A percentile compares a stretch with the other conserved stretches of the same genome.
Evolutionary conservation across 2,329 filamentous ascomycete species (phyloP).

Genomic region (Dactylellina cionopaga): DNA sequence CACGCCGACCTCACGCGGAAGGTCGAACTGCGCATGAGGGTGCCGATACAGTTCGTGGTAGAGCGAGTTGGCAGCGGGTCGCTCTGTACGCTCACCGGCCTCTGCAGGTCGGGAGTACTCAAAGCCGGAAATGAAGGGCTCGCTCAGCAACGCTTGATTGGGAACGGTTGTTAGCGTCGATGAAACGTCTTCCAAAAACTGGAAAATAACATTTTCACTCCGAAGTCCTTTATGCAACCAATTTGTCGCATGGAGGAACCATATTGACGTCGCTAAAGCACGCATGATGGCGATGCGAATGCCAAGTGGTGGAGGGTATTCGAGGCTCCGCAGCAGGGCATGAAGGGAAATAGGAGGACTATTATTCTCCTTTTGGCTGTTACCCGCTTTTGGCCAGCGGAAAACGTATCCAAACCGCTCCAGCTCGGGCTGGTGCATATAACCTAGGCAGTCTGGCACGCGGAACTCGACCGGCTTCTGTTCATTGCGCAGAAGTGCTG

Average conservation of each 20-base stretch:
- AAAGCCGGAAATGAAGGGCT: conserved; percentile 67
- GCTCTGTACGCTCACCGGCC: conserved; percentile 66
- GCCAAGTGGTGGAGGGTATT: conserved; percentile 60
- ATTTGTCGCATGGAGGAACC: conserved; percentile 68
- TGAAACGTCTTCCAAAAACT: conserved; percentile 9
- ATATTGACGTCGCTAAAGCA: conserved; percentile 66
- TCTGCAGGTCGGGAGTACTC: conserved; percentile 67
- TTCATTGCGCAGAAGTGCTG: conserved; percentile 11
- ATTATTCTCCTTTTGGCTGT: neutral
- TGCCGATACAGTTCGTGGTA: conserved; percentile 66
- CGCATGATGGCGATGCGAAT: conserved; percentile 66
- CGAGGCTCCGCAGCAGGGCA: conserved; percentile 3
- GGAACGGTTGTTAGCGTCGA: neutral
- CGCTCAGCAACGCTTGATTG: conserved; percentile 56
- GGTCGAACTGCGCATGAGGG: conserved; percentile 61
- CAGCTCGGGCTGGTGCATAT: conserved; percentile 13
- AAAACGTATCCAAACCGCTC: conserved; percentile 24
- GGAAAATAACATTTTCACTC: conserved; percentile 67
- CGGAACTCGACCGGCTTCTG: conserved; percentile 20
- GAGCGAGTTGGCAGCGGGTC: conserved; percentile 62
- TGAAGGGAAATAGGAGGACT: conserved; percentile 7
- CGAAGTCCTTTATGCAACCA: conserved; percentile 71
- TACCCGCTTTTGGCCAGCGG: conserved; percentile 1
- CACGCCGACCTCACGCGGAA: conserved; percentile 57
- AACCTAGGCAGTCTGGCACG: conserved; percentile 16